These are phyloP conservation scores for Sergeia podlipaevii DNA, from an alignment of 208 protist species.

Conservation along the genomic window DNA sequence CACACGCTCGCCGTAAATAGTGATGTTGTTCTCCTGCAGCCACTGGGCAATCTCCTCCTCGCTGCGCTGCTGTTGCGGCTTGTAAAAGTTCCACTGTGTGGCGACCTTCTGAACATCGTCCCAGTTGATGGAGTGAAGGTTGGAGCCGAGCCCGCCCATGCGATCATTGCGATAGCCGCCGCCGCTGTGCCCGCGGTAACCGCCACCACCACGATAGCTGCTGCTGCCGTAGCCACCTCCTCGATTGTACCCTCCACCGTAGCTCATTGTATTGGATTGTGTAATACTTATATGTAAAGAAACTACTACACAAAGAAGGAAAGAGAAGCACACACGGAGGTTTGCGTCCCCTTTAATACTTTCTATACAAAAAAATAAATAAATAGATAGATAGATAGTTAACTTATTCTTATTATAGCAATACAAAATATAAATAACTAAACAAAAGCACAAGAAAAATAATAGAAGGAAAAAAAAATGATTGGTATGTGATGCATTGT, in stretches of 20 bases:
- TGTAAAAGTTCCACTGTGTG: constrained; percentile 83
- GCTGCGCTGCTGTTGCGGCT: constrained; percentile 63
- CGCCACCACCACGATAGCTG: constrained; percentile 11
- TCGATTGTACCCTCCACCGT: not conserved
- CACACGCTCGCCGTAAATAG: constrained; percentile 81
- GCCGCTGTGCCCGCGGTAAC: constrained; percentile 7
- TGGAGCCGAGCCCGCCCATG: constrained; percentile 53
- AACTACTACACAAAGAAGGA: constrained; percentile 10
- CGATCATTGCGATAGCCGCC: constrained; percentile 15
- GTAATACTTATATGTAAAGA: not conserved
- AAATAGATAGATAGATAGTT: not conserved
- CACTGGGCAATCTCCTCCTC: constrained; percentile 72
- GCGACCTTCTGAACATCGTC: constrained; percentile 61
- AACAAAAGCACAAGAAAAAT: constrained; percentile 4
- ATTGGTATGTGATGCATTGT: no score
- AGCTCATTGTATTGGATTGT: not conserved
- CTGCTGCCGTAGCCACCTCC: constrained; percentile 4
- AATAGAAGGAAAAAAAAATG: constrained; percentile 12
- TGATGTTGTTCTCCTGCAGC: constrained; percentile 72
- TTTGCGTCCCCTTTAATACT: no score
- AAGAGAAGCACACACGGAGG: not conserved
- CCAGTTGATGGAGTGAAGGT: constrained; percentile 66
- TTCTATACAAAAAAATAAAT: constrained; percentile 9
- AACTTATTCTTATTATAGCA: constrained; percentile 8
- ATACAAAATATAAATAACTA: constrained; percentile 12